Conservation (phyloP, 1,284 basidiomycete genomes). For the Abortiporus biennis region DNA sequence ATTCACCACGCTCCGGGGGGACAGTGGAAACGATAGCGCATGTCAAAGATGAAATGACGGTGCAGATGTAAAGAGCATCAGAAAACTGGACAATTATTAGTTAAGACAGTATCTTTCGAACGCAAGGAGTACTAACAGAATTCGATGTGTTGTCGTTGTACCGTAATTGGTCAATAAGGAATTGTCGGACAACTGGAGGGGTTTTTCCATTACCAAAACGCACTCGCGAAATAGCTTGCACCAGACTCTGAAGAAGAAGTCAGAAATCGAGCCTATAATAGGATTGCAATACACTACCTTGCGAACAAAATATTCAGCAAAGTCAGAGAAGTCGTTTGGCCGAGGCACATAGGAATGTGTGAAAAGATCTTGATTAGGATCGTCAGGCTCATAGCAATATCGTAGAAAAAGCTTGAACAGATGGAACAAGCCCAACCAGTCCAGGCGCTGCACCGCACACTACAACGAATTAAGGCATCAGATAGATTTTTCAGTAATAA, state of each 20-base stretch:
- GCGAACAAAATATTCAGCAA: slow-evolving; percentile 91
- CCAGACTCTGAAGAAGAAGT: slow-evolving; percentile 45
- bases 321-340: slow-evolving; percentile 91
- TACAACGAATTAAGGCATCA: slow-evolving; percentile 25
- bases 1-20: slow-evolving; percentile 73
- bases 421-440: slow-evolving; percentile 91
- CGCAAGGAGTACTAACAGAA: slow-evolving; percentile 44
- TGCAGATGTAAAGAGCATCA: slow-evolving; percentile 89
- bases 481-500: background rate
- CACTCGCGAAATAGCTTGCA: slow-evolving; percentile 80
- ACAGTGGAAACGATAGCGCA: slow-evolving; percentile 69
- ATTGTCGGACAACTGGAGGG: slow-evolving; percentile 83
- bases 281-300: slow-evolving; percentile 73
- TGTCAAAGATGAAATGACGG: slow-evolving; percentile 80
- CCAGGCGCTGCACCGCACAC: slow-evolving; percentile 78
- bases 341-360: slow-evolving; percentile 82
- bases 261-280: background rate
- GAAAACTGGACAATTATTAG: slow-evolving; percentile 55
- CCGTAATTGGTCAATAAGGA: slow-evolving; percentile 85
- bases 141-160: slow-evolving; percentile 97
- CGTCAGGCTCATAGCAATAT: slow-evolving; percentile 86
- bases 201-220: slow-evolving; percentile 85
- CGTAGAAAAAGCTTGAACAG: slow-evolving; percentile 94
- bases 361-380: slow-evolving; percentile 75
- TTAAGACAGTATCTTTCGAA: slow-evolving; percentile 1